A percentile compares a stretch with the other conserved stretches of the same genome.
phyloP scores from a whole-genome alignment of 2,329 filamentous ascomycete species.

The Colletotrichum tropicicola region DNA sequence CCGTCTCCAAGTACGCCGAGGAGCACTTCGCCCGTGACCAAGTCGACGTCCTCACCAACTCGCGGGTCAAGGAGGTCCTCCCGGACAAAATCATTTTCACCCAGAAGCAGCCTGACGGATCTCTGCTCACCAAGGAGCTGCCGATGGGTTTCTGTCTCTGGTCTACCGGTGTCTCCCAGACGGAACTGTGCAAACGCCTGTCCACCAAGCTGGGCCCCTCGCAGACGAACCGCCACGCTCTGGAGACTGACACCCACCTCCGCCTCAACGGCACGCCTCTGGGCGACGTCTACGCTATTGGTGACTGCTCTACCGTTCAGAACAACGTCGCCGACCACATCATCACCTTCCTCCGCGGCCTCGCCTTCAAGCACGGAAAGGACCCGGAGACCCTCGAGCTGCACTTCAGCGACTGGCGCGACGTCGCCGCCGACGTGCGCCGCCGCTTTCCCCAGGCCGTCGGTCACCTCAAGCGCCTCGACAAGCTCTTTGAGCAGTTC shows the following conservation, averaged over 20 bases:
- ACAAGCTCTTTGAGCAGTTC: constrained; percentile 90
- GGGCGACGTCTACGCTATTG: constrained; percentile 95
- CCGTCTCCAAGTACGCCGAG: constrained; percentile 91
- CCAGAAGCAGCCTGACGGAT: constrained; percentile 79
- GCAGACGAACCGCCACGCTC: constrained; percentile 89
- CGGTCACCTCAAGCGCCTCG: constrained; percentile 86
- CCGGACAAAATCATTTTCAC: constrained; percentile 88
- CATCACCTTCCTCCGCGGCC: constrained; percentile 85
- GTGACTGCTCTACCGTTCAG: constrained; percentile 95
- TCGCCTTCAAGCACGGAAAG: constrained; percentile 91
- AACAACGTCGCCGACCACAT: constrained; percentile 96
- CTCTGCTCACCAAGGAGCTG: constrained; percentile 86
- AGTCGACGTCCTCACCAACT: constrained; percentile 91
- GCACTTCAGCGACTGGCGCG: constrained; percentile 87
- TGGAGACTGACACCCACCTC: constrained; percentile 94
- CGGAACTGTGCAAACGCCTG: constrained; percentile 79
- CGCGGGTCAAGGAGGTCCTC: constrained; percentile 89
- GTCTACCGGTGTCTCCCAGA: constrained; percentile 95
- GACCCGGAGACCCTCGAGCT: constrained; percentile 90
- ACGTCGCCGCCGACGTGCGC: constrained; percentile 83
- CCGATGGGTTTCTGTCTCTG: constrained; percentile 97
- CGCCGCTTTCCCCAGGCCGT: constrained; percentile 91
- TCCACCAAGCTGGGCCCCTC: constrained; percentile 77
- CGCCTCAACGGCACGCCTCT: constrained; percentile 88
- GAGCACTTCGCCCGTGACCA: constrained; percentile 89